These are phyloP conservation scores for Colletotrichum sp. DNA, from an alignment of 2,329 filamentous ascomycete genomes.

Conservation along the genomic window DNA sequence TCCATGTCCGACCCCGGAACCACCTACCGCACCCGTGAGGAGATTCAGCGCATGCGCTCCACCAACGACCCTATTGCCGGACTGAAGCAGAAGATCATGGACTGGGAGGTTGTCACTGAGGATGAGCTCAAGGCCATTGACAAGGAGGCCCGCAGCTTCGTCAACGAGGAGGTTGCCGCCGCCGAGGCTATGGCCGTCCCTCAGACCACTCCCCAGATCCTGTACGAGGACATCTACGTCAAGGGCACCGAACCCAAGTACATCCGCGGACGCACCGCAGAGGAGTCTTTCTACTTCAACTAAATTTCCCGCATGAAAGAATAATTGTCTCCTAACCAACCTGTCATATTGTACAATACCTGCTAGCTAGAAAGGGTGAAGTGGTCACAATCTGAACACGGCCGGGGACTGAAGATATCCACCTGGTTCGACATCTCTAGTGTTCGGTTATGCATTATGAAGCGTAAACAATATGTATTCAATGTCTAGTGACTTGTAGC, in stretches of 20 bases:
- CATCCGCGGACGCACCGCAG: slow-evolving; percentile 84
- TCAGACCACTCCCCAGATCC: slow-evolving; percentile 78
- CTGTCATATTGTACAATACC: slow-evolving; percentile 25
- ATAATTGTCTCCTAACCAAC: slow-evolving; percentile 22
- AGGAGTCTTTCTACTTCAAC: slow-evolving; percentile 95
- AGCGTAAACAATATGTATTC: not conserved
- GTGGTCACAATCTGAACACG: slow-evolving; percentile 21
- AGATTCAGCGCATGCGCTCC: slow-evolving; percentile 99
- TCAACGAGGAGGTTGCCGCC: slow-evolving; percentile 88
- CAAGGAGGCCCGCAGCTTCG: slow-evolving; percentile 85
- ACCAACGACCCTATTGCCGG: slow-evolving; percentile 98
- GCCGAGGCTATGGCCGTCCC: slow-evolving; percentile 89
- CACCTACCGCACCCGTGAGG: slow-evolving; percentile 98
- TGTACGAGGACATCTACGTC: slow-evolving; percentile 98
- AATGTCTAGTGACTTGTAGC: not conserved
- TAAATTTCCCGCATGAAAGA: slow-evolving; percentile 29
- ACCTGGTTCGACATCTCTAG: slow-evolving; percentile 6
- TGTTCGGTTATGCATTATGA: not conserved
- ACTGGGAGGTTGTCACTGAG: slow-evolving; percentile 91
- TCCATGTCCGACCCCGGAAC: slow-evolving; percentile 99
- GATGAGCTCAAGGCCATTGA: slow-evolving; percentile 96
- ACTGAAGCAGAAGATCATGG: slow-evolving; percentile 96
- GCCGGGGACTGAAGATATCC: slow-evolving; percentile 20
- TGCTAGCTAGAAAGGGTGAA: slow-evolving; percentile 24
- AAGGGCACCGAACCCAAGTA: slow-evolving; percentile 85